These are phyloP conservation scores for Hydnomerulius pinastri DNA, from an alignment of 768 basidiomycete genomes.

Conservation along the genomic window DNA sequence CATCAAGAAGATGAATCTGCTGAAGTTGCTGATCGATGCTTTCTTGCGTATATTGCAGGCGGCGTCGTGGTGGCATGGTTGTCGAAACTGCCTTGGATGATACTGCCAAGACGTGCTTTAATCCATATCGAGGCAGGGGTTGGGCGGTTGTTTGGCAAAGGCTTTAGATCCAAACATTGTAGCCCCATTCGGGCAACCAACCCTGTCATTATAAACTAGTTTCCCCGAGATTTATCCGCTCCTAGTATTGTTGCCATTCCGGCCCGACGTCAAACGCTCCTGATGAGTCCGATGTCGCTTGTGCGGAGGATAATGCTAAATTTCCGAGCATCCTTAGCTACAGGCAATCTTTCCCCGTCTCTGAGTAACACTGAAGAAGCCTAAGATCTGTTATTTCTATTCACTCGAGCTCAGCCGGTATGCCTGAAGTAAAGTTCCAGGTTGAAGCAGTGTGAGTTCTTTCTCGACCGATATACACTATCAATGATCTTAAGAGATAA, in stretches of 20 bases:
- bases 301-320: too few species aligned
- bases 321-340: too few species aligned
- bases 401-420: too few species aligned
- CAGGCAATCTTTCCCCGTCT: too few species aligned
- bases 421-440: slow-evolving; percentile 37
- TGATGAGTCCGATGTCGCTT: too few species aligned
- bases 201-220: too few species aligned
- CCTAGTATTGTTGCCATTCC: too few species aligned
- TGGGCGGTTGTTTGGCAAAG: slow-evolving; percentile 41
- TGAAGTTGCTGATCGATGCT: slow-evolving; percentile 88
- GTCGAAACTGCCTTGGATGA: slow-evolving; percentile 16
- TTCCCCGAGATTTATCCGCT: too few species aligned
- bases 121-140: slow-evolving; percentile 12
- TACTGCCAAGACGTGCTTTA: neutral
- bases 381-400: too few species aligned
- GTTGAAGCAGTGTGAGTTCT: slow-evolving; percentile 43
- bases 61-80: slow-evolving; percentile 73
- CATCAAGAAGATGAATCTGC: slow-evolving; percentile 87
- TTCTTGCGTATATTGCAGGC: slow-evolving; percentile 76
- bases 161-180: slow-evolving; percentile 40
- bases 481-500: neutral
- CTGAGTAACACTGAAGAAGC: too few species aligned
- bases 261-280: too few species aligned
- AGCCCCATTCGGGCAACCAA: too few species aligned
- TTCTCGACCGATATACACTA: neutral